Evolutionary conservation across 352 stramenopile species (phyloP).

Genomic region (Phytophthora aleatoria): DNA sequence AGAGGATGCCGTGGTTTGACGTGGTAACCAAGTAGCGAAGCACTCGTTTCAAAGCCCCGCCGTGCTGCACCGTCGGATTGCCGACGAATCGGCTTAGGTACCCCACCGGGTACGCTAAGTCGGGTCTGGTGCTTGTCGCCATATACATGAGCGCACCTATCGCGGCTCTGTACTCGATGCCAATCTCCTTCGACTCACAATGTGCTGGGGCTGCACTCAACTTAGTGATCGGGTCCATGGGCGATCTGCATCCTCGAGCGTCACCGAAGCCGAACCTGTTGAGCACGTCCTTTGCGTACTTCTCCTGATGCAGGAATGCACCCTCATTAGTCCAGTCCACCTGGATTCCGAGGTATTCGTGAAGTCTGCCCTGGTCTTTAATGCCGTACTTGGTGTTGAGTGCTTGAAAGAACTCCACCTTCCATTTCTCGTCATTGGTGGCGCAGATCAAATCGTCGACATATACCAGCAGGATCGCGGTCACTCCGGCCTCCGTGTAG

Average conservation of each 20-base stretch:
- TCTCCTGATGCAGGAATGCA: conserved; percentile 1
- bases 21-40: background rate
- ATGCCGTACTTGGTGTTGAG: conserved; percentile 5
- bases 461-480: conserved; percentile 9
- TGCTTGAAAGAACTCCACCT: background rate
- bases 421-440: conserved; percentile 8
- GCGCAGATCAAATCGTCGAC: conserved; percentile 12
- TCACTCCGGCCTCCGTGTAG: conserved; percentile 1
- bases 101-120: conserved; percentile 1
- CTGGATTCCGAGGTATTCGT: background rate
- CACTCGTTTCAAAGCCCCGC: background rate
- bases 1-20: background rate
- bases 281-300: conserved; percentile 3
- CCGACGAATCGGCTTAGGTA: background rate
- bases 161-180: conserved; percentile 10
- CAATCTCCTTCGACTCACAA: conserved; percentile 1
- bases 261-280: conserved; percentile 2
- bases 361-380: background rate
- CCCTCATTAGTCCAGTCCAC: background rate
- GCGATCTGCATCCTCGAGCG: conserved; percentile 1
- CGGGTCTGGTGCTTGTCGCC: conserved; percentile 4
- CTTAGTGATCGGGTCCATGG: conserved; percentile 10
- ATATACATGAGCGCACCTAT: conserved; percentile 11
- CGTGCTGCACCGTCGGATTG: background rate
- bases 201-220: background rate